A percentile compares a stretch with the other conserved stretches of the same genome.
Evolutionary conservation across 805 yeast species (phyloP).

Genomic region (Pichia sporocuriosa): DNA sequence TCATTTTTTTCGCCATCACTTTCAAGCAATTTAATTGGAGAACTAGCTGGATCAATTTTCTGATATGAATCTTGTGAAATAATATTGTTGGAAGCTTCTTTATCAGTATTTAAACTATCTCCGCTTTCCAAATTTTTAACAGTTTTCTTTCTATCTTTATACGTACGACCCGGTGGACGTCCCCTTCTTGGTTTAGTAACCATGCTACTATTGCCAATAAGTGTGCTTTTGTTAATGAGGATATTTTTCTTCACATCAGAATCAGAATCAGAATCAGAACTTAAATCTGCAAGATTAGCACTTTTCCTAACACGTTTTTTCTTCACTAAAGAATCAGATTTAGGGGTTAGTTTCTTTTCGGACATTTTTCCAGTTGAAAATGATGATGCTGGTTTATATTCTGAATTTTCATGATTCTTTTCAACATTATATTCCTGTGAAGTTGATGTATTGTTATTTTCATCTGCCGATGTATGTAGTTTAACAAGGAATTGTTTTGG

Average conservation of each 20-base stretch:
- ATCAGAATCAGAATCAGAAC: not conserved
- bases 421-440: too few relatives aligned
- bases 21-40: slow-evolving; percentile 5
- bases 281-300: not conserved
- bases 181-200: too few relatives aligned
- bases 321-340: not conserved
- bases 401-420: not conserved
- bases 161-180: too few relatives aligned
- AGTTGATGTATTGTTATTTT: too few relatives aligned
- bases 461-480: too few relatives aligned
- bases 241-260: too few relatives aligned
- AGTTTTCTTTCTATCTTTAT: not conserved
- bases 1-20: not conserved
- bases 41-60: not conserved
- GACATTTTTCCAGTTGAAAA: not conserved
- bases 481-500: not conserved
- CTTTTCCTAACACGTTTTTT: not conserved
- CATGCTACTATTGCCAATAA: too few relatives aligned
- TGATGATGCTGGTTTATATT: not conserved
- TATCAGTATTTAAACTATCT: not conserved
- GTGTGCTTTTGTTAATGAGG: not conserved
- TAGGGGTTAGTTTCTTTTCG: not conserved
- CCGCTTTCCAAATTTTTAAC: not conserved
- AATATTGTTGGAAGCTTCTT: not conserved
- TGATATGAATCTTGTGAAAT: slow-evolving; percentile 8